Conservation (phyloP, 2,329 filamentous ascomycete genomes). For the Ampelomyces quisqualis region DNA sequence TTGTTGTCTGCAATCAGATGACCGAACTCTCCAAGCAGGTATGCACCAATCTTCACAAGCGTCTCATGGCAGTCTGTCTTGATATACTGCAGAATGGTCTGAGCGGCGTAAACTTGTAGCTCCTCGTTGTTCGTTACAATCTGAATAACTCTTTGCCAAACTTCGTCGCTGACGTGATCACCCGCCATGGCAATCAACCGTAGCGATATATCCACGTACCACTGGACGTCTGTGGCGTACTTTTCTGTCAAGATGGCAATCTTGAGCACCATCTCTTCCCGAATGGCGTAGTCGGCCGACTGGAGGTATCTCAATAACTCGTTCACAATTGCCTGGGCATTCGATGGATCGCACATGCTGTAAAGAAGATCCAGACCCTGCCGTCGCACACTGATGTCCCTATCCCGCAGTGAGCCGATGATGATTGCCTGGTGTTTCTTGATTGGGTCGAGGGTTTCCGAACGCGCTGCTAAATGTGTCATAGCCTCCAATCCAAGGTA, state of each 20-base stretch:
- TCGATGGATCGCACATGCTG: slow-evolving; percentile 98
- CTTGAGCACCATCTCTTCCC: slow-evolving; percentile 99
- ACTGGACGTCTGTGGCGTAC: slow-evolving; percentile 96
- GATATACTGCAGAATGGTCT: slow-evolving; percentile 88
- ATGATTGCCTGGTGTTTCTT: slow-evolving; percentile 98
- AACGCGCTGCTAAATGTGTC: slow-evolving; percentile 92
- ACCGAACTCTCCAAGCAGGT: slow-evolving; percentile 94
- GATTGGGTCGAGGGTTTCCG: slow-evolving; percentile 93
- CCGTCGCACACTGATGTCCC: slow-evolving; percentile 93
- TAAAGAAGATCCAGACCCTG: slow-evolving; percentile 96
- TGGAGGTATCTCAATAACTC: slow-evolving; percentile 94
- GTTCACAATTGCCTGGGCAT: slow-evolving; percentile 87
- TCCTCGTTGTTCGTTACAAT: slow-evolving; percentile 99
- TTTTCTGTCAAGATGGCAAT: slow-evolving; percentile 98
- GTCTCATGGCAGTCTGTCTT: slow-evolving; percentile 97
- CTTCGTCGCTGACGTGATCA: slow-evolving; percentile 97
- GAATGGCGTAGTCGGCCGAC: slow-evolving; percentile 94
- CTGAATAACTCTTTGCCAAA: slow-evolving; percentile 98
- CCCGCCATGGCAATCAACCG: slow-evolving; percentile 94
- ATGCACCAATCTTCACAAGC: slow-evolving; percentile 94
- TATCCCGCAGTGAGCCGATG: slow-evolving; percentile 86
- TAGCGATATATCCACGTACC: slow-evolving; percentile 98
- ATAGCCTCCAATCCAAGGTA: slow-evolving; percentile 96
- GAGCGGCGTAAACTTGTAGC: slow-evolving; percentile 91
- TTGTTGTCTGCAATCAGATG: slow-evolving; percentile 91